Evolutionary conservation across 805 yeast species (phyloP).

Genomic region (Metschnikowia koreensis): DNA sequence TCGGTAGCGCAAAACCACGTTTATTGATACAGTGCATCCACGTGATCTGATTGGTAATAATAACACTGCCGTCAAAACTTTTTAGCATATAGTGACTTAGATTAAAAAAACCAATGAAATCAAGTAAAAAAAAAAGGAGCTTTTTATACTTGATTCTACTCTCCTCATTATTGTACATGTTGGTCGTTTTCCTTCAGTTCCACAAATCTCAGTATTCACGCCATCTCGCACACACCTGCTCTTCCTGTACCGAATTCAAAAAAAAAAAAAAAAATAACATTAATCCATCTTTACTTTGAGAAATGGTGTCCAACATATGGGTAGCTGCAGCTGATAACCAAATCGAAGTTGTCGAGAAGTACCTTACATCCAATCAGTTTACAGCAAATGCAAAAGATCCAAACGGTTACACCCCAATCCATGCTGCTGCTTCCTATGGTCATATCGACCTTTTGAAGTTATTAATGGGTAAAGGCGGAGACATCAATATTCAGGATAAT

Average conservation of each 20-base stretch:
- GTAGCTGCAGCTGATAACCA: conserved; percentile 90
- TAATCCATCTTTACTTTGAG: not conserved
- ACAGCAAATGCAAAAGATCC: conserved; percentile 79
- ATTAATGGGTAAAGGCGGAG: conserved; percentile 63
- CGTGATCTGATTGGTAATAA: not conserved
- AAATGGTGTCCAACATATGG: conserved; percentile 75
- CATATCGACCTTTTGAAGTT: conserved; percentile 64
- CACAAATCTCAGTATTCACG: not conserved
- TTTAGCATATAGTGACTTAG: no score
- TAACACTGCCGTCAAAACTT: no score
- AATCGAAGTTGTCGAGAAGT: conserved; percentile 52
- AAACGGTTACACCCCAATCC: conserved; percentile 94
- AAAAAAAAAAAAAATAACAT: not conserved
- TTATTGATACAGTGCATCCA: not conserved
- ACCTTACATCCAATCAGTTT: conserved; percentile 49
- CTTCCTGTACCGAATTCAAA: conserved; percentile 6
- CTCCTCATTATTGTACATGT: no score
- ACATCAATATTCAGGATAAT: conserved; percentile 74
- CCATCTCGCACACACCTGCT: conserved; percentile 7
- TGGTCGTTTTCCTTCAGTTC: not conserved
- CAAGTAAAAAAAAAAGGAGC: no score
- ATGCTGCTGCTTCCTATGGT: conserved; percentile 96
- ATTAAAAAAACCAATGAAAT: no score
- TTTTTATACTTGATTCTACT: no score
- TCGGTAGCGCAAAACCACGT: not conserved